A percentile compares a stretch with the other conserved stretches of the same genome.
Evolutionary conservation across 148 eudicot genomes (phyloP).

Genomic region (Diospyros kaki): DNA sequence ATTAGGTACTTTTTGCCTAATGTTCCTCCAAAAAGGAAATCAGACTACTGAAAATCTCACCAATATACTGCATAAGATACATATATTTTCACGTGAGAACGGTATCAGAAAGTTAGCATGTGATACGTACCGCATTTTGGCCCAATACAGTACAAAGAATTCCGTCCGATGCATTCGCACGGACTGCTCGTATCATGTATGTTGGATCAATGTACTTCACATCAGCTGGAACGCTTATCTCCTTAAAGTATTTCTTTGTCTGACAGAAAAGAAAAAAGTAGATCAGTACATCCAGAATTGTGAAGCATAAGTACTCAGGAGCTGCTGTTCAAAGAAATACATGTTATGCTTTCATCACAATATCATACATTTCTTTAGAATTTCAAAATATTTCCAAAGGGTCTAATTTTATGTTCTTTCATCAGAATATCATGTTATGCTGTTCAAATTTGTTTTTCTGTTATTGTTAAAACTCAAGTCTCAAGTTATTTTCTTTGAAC

Average conservation of each 20-base stretch:
- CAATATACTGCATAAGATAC: background rate
- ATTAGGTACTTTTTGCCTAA: too few relatives aligned
- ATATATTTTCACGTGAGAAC: background rate
- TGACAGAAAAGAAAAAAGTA: constrained; percentile 16
- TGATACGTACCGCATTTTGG: constrained; percentile 87
- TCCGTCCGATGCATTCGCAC: constrained; percentile 99
- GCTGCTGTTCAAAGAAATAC: background rate
- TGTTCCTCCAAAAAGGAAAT: background rate
- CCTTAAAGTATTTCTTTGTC: constrained; percentile 84
- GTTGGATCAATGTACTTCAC: constrained; percentile 98
- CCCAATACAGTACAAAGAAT: constrained; percentile 95
- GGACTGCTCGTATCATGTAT: constrained; percentile 94
- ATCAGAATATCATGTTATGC: too few relatives aligned
- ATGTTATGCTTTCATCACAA: constrained; percentile 4
- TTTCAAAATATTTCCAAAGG: background rate
- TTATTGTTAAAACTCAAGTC: too few relatives aligned
- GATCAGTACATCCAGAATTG: background rate
- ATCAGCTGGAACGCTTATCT: constrained; percentile 71
- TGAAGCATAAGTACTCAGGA: background rate
- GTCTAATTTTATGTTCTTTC: too few relatives aligned
- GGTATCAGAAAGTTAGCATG: background rate
- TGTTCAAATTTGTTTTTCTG: too few relatives aligned
- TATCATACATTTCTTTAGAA: background rate
- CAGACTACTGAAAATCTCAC: background rate
- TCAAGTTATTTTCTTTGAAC: too few relatives aligned